Evolutionary conservation across 2,329 filamentous ascomycete species (phyloP).

Genomic region (Cladosporium halotolerans): DNA sequence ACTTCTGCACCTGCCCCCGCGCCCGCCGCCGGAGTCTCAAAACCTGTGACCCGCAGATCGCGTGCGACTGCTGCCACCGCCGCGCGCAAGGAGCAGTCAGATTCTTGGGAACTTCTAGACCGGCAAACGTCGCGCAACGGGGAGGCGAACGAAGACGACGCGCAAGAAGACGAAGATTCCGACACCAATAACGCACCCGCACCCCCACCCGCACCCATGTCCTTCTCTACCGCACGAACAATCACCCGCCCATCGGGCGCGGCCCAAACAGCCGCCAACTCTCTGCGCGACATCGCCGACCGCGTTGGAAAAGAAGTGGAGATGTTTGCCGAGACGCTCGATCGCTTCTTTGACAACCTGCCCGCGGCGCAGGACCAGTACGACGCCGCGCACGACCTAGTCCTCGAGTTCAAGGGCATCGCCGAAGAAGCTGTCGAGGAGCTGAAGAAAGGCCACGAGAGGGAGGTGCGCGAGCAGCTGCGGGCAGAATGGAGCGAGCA

Average conservation of each 20-base stretch:
- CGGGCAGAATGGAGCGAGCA: constrained; percentile 30
- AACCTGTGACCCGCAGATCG: constrained; percentile 7
- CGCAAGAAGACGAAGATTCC: not conserved
- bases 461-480: constrained; percentile 34
- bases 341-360: constrained; percentile 57
- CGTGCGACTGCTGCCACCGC: not conserved
- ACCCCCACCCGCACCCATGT: not conserved
- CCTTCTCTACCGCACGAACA: constrained; percentile 22
- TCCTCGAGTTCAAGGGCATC: constrained; percentile 42
- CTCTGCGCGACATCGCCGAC: constrained; percentile 57
- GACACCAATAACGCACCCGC: constrained; percentile 14
- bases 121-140: not conserved
- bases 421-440: constrained; percentile 45
- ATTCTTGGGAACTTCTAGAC: constrained; percentile 15
- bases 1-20: not conserved
- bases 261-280: constrained; percentile 5
- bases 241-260: constrained; percentile 34
- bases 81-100: constrained; percentile 1
- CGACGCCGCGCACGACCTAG: constrained; percentile 58
- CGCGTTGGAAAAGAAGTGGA: constrained; percentile 76
- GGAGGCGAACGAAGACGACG: not conserved
- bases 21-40: constrained; percentile 1
- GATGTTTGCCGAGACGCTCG: constrained; percentile 74
- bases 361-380: constrained; percentile 44
- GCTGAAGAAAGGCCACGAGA: constrained; percentile 38